These are phyloP conservation scores for Asterella californica DNA, from an alignment of 225 moss, liverwort and hornwort species.

Conservation along the genomic window DNA sequence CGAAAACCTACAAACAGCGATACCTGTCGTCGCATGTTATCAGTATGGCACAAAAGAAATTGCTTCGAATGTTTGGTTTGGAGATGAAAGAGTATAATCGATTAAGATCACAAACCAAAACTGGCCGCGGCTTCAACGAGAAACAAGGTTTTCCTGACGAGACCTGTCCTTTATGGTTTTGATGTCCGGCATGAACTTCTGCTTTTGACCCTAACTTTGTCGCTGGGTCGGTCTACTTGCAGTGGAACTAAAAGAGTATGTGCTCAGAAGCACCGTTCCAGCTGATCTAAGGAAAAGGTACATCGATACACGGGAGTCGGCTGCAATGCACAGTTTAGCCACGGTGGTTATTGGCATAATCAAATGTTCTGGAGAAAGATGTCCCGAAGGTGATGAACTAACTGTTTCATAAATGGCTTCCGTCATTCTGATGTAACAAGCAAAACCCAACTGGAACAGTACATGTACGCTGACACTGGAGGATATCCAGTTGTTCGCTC, in stretches of 20 bases:
- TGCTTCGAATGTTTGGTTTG: constrained; percentile 62
- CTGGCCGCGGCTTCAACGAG: constrained; percentile 29
- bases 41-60: constrained; percentile 59
- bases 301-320: constrained; percentile 60
- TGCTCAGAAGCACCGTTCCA: constrained; percentile 65
- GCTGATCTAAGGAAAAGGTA: constrained; percentile 54
- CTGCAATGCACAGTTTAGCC: constrained; percentile 56
- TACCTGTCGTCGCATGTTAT: constrained; percentile 54
- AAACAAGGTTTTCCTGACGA: constrained; percentile 44
- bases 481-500: too few species aligned
- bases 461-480: too few species aligned
- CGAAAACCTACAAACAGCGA: constrained; percentile 81
- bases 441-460: too few species aligned
- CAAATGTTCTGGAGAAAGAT: constrained; percentile 79
- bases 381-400: constrained; percentile 62
- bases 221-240: constrained; percentile 17
- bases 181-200: not conserved
- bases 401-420: too few species aligned
- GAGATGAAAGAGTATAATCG: constrained; percentile 73
- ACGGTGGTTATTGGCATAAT: constrained; percentile 76
- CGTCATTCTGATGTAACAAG: too few species aligned
- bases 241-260: constrained; percentile 67
- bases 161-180: not conserved
- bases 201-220: not conserved
- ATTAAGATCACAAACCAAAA: constrained; percentile 46